A percentile compares a stretch with the other conserved stretches of the same genome.
These are phyloP conservation scores for Phytopythium boreale DNA, from an alignment of 352 stramenopile species.

Conservation along the genomic window DNA sequence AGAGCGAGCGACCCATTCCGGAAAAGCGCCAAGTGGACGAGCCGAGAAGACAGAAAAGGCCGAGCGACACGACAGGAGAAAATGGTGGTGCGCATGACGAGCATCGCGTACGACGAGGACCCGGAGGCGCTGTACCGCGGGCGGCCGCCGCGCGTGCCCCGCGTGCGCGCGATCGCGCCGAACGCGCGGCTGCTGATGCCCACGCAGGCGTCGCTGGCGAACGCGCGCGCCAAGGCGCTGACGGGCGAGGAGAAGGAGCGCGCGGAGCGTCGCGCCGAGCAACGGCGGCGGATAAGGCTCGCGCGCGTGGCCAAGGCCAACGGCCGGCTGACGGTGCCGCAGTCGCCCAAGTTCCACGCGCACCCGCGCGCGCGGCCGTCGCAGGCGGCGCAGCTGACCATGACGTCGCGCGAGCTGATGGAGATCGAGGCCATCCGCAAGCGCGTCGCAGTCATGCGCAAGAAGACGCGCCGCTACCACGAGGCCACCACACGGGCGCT, in stretches of 20 bases:
- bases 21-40: neutral
- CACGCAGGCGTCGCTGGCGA: conserved; percentile 53
- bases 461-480: conserved; percentile 66
- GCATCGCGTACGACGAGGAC: conserved; percentile 31
- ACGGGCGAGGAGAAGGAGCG: conserved; percentile 40
- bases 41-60: neutral
- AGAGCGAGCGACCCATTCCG: neutral
- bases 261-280: conserved; percentile 29
- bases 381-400: conserved; percentile 36
- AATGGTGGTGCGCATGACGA: conserved; percentile 17
- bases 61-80: neutral
- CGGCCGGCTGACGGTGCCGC: conserved; percentile 58
- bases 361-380: conserved; percentile 25
- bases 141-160: conserved; percentile 36
- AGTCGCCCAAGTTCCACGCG: conserved; percentile 64
- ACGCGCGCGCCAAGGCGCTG: conserved; percentile 35
- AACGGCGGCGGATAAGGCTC: conserved; percentile 27
- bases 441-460: conserved; percentile 47
- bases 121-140: conserved; percentile 47
- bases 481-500: conserved; percentile 43
- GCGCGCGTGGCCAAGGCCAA: conserved; percentile 48
- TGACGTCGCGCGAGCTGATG: conserved; percentile 67
- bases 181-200: conserved; percentile 58
- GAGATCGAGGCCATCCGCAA: conserved; percentile 71
- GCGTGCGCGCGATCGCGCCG: conserved; percentile 50